Percentiles rank a stretch among this genome's conserved stretches.
These are phyloP conservation scores for Tricholoma saponaceum DNA, from an alignment of 768 basidiomycete species.

Conservation along the genomic window DNA sequence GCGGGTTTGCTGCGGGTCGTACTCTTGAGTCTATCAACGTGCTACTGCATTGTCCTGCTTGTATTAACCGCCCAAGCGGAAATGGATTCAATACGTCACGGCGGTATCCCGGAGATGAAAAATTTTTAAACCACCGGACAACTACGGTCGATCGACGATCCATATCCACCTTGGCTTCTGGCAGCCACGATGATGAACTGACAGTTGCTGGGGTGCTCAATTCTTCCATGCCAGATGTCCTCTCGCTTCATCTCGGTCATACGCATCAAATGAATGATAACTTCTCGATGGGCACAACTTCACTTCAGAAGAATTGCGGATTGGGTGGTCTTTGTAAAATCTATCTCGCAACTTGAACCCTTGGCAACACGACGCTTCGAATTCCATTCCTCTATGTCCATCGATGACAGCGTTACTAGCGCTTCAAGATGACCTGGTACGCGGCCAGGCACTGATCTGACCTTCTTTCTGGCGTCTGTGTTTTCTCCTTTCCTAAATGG, in stretches of 20 bases:
- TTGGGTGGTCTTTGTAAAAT: background rate
- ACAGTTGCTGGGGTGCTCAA: constrained; percentile 4
- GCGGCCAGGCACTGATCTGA: background rate
- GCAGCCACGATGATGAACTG: background rate
- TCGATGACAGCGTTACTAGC: too few relatives aligned
- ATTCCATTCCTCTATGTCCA: background rate
- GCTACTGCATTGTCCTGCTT: too few relatives aligned
- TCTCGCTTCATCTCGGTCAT: background rate
- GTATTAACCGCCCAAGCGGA: background rate
- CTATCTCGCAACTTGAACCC: background rate
- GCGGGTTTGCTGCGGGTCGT: background rate
- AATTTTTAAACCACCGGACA: background rate
- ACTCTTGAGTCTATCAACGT: background rate
- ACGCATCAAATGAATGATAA: background rate
- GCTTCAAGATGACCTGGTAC: background rate
- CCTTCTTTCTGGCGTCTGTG: background rate
- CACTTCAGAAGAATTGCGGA: background rate
- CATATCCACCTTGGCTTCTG: background rate
- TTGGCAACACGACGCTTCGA: background rate
- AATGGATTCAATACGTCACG: background rate
- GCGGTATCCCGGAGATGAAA: background rate
- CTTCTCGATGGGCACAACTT: background rate
- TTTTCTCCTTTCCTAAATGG: background rate
- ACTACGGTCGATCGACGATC: background rate
- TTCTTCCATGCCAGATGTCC: constrained; percentile 6